Evolutionary conservation across 257 asterid genomes (phyloP).

Genomic region (Nicotiana tabacum): DNA sequence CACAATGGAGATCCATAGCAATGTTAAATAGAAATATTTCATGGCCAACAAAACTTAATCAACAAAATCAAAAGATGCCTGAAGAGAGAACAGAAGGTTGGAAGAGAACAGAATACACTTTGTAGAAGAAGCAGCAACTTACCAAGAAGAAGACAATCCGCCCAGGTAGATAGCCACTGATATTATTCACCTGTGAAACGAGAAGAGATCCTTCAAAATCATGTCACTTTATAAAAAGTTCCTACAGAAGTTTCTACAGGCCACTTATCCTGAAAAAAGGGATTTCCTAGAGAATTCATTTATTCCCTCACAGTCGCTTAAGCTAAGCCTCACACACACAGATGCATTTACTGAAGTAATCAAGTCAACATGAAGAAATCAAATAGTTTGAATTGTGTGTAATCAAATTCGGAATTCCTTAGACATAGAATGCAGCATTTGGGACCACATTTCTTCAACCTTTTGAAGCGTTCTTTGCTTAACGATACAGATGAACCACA

Average conservation of each 20-base stretch:
- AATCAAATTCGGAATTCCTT: too few species aligned
- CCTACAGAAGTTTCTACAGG: too few species aligned
- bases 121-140: conserved; percentile 27
- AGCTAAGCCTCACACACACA: too few species aligned
- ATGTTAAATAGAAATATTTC: not conserved
- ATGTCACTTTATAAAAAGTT: too few species aligned
- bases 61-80: not conserved
- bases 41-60: not conserved
- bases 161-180: conserved; percentile 98
- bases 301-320: too few species aligned
- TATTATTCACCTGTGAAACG: conserved; percentile 74
- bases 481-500: not conserved
- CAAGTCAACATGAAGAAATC: too few species aligned
- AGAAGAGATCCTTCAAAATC: not conserved
- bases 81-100: not conserved
- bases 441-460: not conserved
- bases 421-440: too few species aligned
- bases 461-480: not conserved
- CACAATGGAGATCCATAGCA: not conserved
- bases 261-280: too few species aligned
- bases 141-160: conserved; percentile 98
- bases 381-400: too few species aligned
- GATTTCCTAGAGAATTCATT: too few species aligned
- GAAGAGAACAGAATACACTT: not conserved
- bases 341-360: too few species aligned